A percentile compares a stretch with the other conserved stretches of the same genome.
Conservation (phyloP, 352 stramenopile species). For the Phytophthora fragariaefolia region DNA sequence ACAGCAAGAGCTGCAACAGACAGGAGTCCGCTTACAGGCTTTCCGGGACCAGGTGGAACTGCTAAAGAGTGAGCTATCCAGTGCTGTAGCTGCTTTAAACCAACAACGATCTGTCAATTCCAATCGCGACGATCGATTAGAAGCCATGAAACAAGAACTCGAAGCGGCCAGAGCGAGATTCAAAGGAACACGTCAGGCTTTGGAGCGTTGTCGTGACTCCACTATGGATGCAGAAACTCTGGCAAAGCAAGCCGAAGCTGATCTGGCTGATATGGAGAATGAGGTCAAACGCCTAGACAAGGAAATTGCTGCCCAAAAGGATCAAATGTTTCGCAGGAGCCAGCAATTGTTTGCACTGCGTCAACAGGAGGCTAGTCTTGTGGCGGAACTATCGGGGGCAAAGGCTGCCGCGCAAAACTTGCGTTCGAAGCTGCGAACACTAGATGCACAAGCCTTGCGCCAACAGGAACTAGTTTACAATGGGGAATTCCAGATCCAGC, state of each 20-base stretch:
- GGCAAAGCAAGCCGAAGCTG: slow-evolving; percentile 86
- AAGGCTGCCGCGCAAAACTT: slow-evolving; percentile 91
- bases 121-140: slow-evolving; percentile 75
- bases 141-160: slow-evolving; percentile 83
- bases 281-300: slow-evolving; percentile 77
- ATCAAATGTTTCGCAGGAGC: slow-evolving; percentile 93
- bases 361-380: slow-evolving; percentile 89
- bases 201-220: slow-evolving; percentile 77
- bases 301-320: slow-evolving; percentile 88
- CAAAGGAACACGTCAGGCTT: slow-evolving; percentile 79
- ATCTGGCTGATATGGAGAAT: slow-evolving; percentile 67
- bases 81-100: slow-evolving; percentile 85
- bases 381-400: slow-evolving; percentile 93
- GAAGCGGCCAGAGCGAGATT: slow-evolving; percentile 71
- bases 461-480: slow-evolving; percentile 97
- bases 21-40: slow-evolving; percentile 66
- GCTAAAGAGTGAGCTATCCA: slow-evolving; percentile 91
- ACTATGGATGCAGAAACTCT: slow-evolving; percentile 84
- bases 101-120: slow-evolving; percentile 80
- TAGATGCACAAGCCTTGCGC: slow-evolving; percentile 88
- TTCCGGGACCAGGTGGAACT: slow-evolving; percentile 94
- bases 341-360: slow-evolving; percentile 89
- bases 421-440: slow-evolving; percentile 88
- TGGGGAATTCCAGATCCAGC: slow-evolving; percentile 97
- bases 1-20: slow-evolving; percentile 72